Evolutionary conservation across 208 protist species (phyloP), one percentile per base, ranked within the genome.

Genomic region (Herpetomonas samuelpessoai): DNA sequence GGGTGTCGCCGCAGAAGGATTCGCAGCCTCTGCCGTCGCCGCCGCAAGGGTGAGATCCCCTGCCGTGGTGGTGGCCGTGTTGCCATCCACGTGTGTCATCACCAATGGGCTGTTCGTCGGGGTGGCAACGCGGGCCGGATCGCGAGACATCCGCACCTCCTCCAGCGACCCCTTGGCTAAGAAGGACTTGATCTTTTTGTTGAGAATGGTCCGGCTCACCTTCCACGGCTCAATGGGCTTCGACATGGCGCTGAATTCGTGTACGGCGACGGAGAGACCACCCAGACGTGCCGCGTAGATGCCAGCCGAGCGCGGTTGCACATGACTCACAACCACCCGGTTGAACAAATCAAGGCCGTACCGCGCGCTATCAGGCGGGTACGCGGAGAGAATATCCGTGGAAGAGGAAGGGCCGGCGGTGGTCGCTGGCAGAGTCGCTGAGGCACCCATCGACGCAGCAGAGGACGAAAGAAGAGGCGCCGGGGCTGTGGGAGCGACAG

Each of bases 171-270:
- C 81, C 10, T 63, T 57, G 57, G 74, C 75, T 31, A 88, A 29
- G 30, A 81, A 89, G 27, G 26, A 24, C 1, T 57, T 48, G 19
- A 31, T 44, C 58, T 74, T 70, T 41, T 70, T 59, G 24, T 44
- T 49, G 29, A 76, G 65, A 25, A 57, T 14, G 35, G 35, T 41
- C 35, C 14, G 6, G 35, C 35, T 41, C 24, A 85, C 57, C 14
- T 61, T 51, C 86, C 81, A 89, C 50, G 76, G 68, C 65, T 74
- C 47, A 1, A 75, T 24, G 0, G 83, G 84, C 39, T 73, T 73
- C 21, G 87, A 93, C 71, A 83, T 78, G 12, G 54, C 38, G 52
- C 81, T 91, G 75, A 81, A 93, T 73, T 93, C 83, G 57, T 91
- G 76, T 22, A 89, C 76, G 6, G 78, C 66, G 31, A 93, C 39